These are phyloP conservation scores for Trichoderma sp. DNA, from an alignment of 2,329 filamentous ascomycete genomes.

Conservation along the genomic window DNA sequence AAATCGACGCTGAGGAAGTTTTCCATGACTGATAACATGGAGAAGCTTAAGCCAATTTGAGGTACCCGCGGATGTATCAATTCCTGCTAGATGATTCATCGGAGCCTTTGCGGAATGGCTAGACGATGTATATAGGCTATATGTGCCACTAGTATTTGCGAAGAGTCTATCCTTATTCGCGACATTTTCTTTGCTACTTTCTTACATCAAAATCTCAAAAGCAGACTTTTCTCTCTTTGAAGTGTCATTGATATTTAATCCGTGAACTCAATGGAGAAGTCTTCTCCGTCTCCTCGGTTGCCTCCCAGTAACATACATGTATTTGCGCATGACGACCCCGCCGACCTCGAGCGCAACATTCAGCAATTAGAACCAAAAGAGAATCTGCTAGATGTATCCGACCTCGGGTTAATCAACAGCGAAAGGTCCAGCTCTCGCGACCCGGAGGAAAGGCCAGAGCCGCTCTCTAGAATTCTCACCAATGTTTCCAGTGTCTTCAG, in stretches of 20 bases:
- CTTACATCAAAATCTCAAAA: neutral
- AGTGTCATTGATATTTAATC: neutral
- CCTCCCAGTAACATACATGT: no score
- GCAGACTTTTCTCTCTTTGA: neutral
- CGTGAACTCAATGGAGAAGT: neutral
- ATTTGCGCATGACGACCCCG: no score
- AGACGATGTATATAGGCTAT: neutral
- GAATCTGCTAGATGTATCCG: neutral
- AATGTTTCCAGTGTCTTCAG: neutral
- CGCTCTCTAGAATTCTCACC: neutral
- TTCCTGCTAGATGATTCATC: neutral
- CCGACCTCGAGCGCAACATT: neutral
- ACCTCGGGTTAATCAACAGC: neutral
- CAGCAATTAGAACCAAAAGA: neutral
- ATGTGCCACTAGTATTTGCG: neutral
- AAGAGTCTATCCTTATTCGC: neutral
- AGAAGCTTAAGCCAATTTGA: neutral
- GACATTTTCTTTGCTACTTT: neutral
- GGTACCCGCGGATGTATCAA: no score
- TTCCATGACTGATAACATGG: neutral
- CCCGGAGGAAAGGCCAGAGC: neutral
- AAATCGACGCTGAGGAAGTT: neutral
- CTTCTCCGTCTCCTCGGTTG: neutral
- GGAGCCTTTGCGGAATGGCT: neutral
- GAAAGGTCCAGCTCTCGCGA: neutral